Conservation (phyloP, 2,329 filamentous ascomycete genomes). For the Aspergillus ruber region DNA sequence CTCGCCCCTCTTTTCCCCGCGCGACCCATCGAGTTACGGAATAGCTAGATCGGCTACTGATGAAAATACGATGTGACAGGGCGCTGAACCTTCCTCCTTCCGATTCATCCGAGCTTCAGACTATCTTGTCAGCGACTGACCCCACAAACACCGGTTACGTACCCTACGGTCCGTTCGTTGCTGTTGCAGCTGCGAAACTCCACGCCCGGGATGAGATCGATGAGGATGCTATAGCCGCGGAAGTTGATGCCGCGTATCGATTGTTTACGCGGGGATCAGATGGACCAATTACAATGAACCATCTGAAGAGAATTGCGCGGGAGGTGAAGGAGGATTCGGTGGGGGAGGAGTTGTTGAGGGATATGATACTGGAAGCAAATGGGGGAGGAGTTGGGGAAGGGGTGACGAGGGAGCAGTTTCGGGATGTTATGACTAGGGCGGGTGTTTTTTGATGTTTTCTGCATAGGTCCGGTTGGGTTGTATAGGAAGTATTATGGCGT, state of each 20-base stretch:
- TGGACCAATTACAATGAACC: conserved; percentile 68
- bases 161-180: conserved; percentile 73
- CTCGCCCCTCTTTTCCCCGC: conserved; percentile 9
- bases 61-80: conserved; percentile 38
- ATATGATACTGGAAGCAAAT: conserved; percentile 95
- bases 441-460: conserved; percentile 63
- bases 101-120: conserved; percentile 59
- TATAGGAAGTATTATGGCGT: background rate
- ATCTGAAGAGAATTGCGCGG: conserved; percentile 71
- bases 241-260: conserved; percentile 74
- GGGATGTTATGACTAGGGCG: conserved; percentile 75
- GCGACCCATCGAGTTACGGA: background rate
- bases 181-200: conserved; percentile 81
- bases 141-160: conserved; percentile 73
- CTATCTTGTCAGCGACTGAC: conserved; percentile 76
- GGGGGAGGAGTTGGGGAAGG: conserved; percentile 67
- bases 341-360: conserved; percentile 72
- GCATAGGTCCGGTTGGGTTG: background rate
- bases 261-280: conserved; percentile 60
- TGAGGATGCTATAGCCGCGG: conserved; percentile 53
- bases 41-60: background rate
- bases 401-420: conserved; percentile 74
- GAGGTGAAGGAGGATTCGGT: conserved; percentile 73
- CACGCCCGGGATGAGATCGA: conserved; percentile 50
- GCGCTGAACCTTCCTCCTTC: conserved; percentile 72